Evolutionary conservation across 768 basidiomycete species (phyloP), one percentile per base, ranked within the genome.

Genomic region (Steccherinum ochraceum): DNA sequence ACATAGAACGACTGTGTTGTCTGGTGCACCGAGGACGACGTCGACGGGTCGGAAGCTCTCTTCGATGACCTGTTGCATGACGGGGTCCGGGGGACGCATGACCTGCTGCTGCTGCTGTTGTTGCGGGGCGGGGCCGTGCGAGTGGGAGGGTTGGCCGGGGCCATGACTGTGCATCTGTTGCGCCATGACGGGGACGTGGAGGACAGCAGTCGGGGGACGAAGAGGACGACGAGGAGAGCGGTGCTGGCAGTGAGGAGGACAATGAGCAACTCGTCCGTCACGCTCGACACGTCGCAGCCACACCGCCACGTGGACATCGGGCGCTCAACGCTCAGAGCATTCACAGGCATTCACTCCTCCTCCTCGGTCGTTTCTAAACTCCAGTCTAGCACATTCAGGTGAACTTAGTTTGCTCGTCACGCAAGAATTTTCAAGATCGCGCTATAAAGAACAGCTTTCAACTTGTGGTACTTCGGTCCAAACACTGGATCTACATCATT

Each of bases 31-130:
- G 25, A 89, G 69, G 1, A 69, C 67, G 45, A 91, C 65, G 43
- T 77, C 66, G 24, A 84, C 76, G 10, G 80, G 80, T 5, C 64
- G 61, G 64, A 81, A 91, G 64, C 82, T 81, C 45, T 79, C 79
- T 58, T 92, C 90, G 46, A 92, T 89, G 56, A 84, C 67, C 0
- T 86, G 86, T 58, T 87, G 88, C 58, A 89, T 71, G 25, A 76
- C 70, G 0, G 88, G 87, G 64, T 91, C 89, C 16, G 81, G 73
- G n/a, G 72, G 79, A 10, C 66, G 40, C 50, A 61, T 56, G 48
- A 53, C 57, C 40, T 67, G 60, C 0, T 72, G 77, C 4, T 65
- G 64, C 46, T 64, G 65, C 23, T 62, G 68, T 45, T 64, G 68
- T 43, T 52, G 64, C 44, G 64, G 69, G 7, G 64, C 62, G 2